Evolutionary conservation across 2,329 filamentous ascomycete species (phyloP).

Genomic region (Fusarium sp.): DNA sequence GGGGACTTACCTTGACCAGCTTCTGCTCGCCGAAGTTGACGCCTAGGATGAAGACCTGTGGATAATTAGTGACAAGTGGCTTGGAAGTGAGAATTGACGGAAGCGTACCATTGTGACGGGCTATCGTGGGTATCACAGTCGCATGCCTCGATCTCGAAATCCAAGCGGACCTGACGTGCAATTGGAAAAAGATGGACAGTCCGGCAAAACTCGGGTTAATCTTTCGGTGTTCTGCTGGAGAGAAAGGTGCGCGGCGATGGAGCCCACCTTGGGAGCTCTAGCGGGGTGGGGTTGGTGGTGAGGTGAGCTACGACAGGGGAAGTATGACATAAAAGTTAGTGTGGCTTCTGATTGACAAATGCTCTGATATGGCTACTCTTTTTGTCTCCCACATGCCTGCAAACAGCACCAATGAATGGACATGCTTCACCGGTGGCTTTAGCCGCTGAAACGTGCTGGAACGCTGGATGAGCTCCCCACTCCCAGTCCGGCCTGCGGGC

Average conservation of each 20-base stretch:
- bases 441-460: slow-evolving; percentile 48
- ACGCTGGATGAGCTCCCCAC: slow-evolving; percentile 39
- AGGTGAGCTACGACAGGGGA: slow-evolving; percentile 13
- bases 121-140: slow-evolving; percentile 41
- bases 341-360: background rate
- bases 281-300: slow-evolving; percentile 4
- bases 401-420: slow-evolving; percentile 20
- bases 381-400: background rate
- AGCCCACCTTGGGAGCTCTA: slow-evolving; percentile 13
- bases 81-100: background rate
- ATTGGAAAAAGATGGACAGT: slow-evolving; percentile 41
- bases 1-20: slow-evolving; percentile 80
- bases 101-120: slow-evolving; percentile 45
- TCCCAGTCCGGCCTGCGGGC: slow-evolving; percentile 23
- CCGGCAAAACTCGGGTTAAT: slow-evolving; percentile 53
- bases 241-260: background rate
- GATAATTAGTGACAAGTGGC: background rate
- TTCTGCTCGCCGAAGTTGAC: slow-evolving; percentile 87
- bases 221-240: background rate
- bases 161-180: slow-evolving; percentile 20
- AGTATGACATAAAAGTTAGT: slow-evolving; percentile 15
- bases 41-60: slow-evolving; percentile 86
- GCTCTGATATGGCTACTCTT: slow-evolving; percentile 5
- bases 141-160: slow-evolving; percentile 43
- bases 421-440: slow-evolving; percentile 19